Percentiles rank a stretch among this genome's conserved stretches.
Conservation (phyloP, 352 stramenopile species). For the Phytopythium aichiense region DNA sequence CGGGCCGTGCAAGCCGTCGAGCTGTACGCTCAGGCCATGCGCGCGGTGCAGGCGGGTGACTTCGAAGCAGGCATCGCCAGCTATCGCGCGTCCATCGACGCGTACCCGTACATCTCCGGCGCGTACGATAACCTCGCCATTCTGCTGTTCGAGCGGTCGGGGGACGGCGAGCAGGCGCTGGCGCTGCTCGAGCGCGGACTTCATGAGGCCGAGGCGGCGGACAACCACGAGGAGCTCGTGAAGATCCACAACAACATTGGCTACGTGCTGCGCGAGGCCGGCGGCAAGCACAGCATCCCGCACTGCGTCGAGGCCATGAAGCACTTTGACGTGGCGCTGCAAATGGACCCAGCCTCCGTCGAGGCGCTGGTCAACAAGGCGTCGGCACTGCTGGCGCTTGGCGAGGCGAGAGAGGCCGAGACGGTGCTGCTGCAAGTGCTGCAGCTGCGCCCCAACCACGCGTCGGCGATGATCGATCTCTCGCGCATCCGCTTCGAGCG, state of each 20-base stretch:
- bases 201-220: slow-evolving; percentile 17
- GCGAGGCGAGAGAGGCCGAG: slow-evolving; percentile 28
- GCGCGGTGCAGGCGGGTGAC: slow-evolving; percentile 9
- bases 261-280: slow-evolving; percentile 28
- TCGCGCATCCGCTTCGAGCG: slow-evolving; percentile 49
- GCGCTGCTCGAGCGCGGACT: slow-evolving; percentile 38
- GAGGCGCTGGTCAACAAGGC: slow-evolving; percentile 72
- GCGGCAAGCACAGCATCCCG: slow-evolving; percentile 25
- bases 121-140: slow-evolving; percentile 84
- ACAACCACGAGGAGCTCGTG: slow-evolving; percentile 34
- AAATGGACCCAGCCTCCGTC: slow-evolving; percentile 27
- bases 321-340: slow-evolving; percentile 56
- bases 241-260: slow-evolving; percentile 79
- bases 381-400: slow-evolving; percentile 41
- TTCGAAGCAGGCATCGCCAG: slow-evolving; percentile 19
- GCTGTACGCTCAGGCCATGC: slow-evolving; percentile 25
- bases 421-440: slow-evolving; percentile 36
- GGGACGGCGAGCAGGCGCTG: slow-evolving; percentile 26
- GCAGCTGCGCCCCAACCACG: slow-evolving; percentile 31
- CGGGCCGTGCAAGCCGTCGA: slow-evolving; percentile 15
- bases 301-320: slow-evolving; percentile 44
- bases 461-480: slow-evolving; percentile 41
- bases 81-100: slow-evolving; percentile 43
- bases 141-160: slow-evolving; percentile 29
- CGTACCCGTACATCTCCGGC: slow-evolving; percentile 37